These are phyloP conservation scores for Ceratocystis eucalypticola DNA, from an alignment of 2,329 filamentous ascomycete genomes.

Conservation along the genomic window DNA sequence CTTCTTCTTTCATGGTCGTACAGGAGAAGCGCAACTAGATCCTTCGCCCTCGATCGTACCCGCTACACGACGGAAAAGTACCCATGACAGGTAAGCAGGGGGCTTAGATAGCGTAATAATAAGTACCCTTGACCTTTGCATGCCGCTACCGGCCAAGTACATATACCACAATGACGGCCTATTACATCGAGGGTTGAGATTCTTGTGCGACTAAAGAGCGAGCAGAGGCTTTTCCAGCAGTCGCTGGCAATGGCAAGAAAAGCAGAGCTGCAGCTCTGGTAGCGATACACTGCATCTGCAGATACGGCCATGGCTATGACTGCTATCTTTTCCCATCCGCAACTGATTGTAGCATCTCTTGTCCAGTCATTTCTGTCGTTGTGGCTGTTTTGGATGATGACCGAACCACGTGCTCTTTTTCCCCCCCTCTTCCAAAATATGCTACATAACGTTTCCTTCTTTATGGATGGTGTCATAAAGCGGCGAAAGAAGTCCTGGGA, in stretches of 20 bases:
- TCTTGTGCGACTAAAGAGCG: too few species aligned
- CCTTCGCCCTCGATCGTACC: background rate
- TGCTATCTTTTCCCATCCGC: background rate
- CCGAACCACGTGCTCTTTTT: background rate
- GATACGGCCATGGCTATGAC: background rate
- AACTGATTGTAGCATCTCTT: background rate
- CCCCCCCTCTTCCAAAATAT: too few species aligned
- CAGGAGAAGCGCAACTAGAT: background rate
- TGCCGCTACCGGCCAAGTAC: background rate
- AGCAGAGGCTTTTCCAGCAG: too few species aligned
- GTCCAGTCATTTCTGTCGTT: background rate
- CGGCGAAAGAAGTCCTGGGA: background rate
- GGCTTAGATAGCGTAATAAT: background rate
- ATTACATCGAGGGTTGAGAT: background rate
- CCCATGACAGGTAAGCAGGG: background rate
- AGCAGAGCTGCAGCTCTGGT: too few species aligned
- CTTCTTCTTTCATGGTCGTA: background rate
- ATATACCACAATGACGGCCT: background rate
- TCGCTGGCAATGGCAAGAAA: too few species aligned
- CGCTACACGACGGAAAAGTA: background rate
- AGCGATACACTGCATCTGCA: background rate
- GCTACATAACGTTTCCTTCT: too few species aligned
- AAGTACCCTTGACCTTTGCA: background rate
- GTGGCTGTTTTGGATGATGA: background rate
- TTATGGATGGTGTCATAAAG: too few species aligned